phyloP scores from a whole-genome alignment of 2,329 filamentous ascomycete genomes.

The Colletotrichum sp. region DNA sequence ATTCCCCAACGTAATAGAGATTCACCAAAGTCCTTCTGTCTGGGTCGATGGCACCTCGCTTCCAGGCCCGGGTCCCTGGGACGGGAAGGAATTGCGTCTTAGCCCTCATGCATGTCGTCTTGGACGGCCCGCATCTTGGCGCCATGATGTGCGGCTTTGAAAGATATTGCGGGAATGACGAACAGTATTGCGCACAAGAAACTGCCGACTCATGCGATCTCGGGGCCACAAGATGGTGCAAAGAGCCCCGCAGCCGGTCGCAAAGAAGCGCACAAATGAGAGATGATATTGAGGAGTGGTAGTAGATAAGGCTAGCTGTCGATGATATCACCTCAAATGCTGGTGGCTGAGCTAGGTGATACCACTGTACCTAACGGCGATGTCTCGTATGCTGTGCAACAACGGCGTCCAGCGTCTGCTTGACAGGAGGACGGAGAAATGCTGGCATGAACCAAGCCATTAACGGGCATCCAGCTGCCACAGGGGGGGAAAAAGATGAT shows the following conservation, averaged over 20 bases:
- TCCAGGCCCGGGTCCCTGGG: not conserved
- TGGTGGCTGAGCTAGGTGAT: not conserved
- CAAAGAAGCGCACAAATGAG: not conserved
- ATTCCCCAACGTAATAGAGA: not conserved
- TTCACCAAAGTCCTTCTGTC: not conserved
- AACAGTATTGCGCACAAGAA: not conserved
- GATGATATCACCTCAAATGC: not conserved
- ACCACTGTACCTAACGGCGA: not conserved
- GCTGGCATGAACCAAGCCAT: not conserved
- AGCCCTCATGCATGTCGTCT: not conserved
- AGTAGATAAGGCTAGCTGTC: not conserved
- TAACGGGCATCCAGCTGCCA: rapidly evolving
- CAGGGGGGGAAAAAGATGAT: no score
- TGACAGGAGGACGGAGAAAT: not conserved
- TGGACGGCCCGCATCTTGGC: not conserved
- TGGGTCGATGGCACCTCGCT: not conserved
- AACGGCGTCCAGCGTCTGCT: not conserved
- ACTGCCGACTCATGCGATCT: not conserved
- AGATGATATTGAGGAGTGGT: not conserved
- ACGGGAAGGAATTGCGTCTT: not conserved
- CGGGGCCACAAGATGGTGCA: not conserved
- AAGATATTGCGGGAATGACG: not conserved
- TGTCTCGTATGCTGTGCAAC: not conserved
- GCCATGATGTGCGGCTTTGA: not conserved
- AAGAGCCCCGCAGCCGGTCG: not conserved